Evolutionary conservation across 495 filamentous ascomycete genomes (phyloP).

Genomic region (Penicillium herquei): DNA sequence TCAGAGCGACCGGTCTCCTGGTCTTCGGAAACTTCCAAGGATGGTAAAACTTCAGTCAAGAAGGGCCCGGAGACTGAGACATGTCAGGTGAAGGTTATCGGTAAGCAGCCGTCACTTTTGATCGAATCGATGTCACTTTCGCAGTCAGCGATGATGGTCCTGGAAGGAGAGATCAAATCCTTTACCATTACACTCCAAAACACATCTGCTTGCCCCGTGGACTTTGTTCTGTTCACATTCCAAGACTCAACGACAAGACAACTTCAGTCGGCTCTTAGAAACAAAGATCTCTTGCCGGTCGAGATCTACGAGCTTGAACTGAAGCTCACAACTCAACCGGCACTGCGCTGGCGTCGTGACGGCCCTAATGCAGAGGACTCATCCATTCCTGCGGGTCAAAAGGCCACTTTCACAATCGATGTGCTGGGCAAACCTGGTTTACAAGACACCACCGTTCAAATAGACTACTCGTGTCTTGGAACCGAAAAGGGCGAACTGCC

Average conservation of each 20-base stretch:
- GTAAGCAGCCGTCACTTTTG: conserved; percentile 70
- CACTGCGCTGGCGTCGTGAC: conserved; percentile 62
- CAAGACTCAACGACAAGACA: conserved; percentile 80
- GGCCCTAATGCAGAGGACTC: conserved; percentile 42
- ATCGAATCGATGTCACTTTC: conserved; percentile 74
- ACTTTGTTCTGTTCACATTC: conserved; percentile 83
- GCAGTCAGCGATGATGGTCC: conserved; percentile 85
- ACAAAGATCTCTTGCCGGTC: conserved; percentile 69
- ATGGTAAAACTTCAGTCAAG: conserved; percentile 37
- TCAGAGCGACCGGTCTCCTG: conserved; percentile 55
- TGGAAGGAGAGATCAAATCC: conserved; percentile 77
- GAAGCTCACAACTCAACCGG: conserved; percentile 70
- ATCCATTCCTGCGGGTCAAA: conserved; percentile 67
- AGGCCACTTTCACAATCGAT: conserved; percentile 75
- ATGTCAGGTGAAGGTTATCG: conserved; percentile 66
- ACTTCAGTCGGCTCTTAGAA: conserved; percentile 69
- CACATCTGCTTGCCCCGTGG: conserved; percentile 70
- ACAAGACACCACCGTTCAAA: conserved; percentile 75
- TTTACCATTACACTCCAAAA: conserved; percentile 84
- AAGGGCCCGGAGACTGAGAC: conserved; percentile 35
- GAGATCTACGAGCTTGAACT: conserved; percentile 85
- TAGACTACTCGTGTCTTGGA: conserved; percentile 77
- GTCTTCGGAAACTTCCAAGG: conserved; percentile 48
- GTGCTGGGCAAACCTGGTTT: conserved; percentile 81
- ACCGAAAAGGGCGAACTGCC: conserved; percentile 58